Evolutionary conservation across 1,284 basidiomycete genomes (phyloP).

Genomic region (Ustilago curta): DNA sequence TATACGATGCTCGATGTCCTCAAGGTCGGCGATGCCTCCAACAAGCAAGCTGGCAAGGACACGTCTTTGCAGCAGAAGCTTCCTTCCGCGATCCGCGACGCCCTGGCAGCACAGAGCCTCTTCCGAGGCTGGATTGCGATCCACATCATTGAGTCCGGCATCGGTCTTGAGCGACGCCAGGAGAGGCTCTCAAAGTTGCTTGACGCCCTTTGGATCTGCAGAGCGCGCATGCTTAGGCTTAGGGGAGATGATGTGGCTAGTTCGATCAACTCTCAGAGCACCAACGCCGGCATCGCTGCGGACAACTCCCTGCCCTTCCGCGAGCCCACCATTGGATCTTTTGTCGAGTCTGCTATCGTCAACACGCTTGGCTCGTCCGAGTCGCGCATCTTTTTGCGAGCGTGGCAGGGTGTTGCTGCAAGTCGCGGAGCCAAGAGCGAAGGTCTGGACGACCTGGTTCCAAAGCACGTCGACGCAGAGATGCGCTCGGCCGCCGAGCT

Average conservation of each 20-base stretch:
- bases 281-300: slow-evolving; percentile 5
- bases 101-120: slow-evolving; percentile 59
- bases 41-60: slow-evolving; percentile 10
- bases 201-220: slow-evolving; percentile 62
- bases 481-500: slow-evolving; percentile 28
- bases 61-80: slow-evolving; percentile 48
- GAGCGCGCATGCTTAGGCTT: slow-evolving; percentile 58
- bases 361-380: slow-evolving; percentile 58
- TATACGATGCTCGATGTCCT: slow-evolving; percentile 61
- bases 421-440: slow-evolving; percentile 50
- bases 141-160: slow-evolving; percentile 62
- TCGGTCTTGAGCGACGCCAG: slow-evolving; percentile 59
- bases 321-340: slow-evolving; percentile 60
- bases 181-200: slow-evolving; percentile 59
- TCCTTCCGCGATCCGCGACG: slow-evolving; percentile 56
- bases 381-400: slow-evolving; percentile 57
- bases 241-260: slow-evolving; percentile 22
- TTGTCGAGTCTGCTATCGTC: slow-evolving; percentile 64
- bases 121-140: slow-evolving; percentile 64
- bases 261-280: slow-evolving; percentile 7
- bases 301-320: slow-evolving; percentile 48
- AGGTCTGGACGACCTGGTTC: slow-evolving; percentile 46
- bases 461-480: slow-evolving; percentile 24
- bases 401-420: slow-evolving; percentile 63
- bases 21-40: slow-evolving; percentile 10